These are phyloP conservation scores for Phlegmacium glaucopus DNA, from an alignment of 768 basidiomycete species.

Conservation along the genomic window DNA sequence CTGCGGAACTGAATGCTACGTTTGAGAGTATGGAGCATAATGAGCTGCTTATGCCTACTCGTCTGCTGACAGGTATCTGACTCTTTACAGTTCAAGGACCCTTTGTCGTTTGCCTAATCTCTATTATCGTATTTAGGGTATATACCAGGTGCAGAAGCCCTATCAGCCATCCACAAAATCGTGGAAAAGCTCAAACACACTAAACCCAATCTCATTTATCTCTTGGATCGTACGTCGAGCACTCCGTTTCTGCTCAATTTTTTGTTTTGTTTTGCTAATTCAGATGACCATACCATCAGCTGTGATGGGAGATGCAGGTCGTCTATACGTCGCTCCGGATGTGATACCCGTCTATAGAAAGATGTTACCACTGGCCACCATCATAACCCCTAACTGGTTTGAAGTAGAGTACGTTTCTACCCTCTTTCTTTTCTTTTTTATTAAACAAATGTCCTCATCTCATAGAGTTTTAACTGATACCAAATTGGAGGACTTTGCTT, in stretches of 20 bases:
- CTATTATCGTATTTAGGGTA: constrained; percentile 53
- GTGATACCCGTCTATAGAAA: constrained; percentile 84
- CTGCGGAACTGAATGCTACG: constrained; percentile 71
- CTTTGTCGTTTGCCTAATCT: neutral
- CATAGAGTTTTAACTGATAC: constrained; percentile 73
- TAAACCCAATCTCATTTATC: constrained; percentile 68
- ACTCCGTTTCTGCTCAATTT: neutral
- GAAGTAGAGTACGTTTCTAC: constrained; percentile 78
- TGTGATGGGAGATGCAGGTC: constrained; percentile 91
- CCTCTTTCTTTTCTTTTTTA: constrained; percentile 14
- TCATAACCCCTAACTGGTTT: constrained; percentile 98
- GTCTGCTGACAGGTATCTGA: constrained; percentile 75
- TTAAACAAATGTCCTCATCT: neutral
- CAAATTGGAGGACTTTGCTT: constrained; percentile 59
- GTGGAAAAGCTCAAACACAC: constrained; percentile 56
- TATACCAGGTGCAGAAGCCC: constrained; percentile 78
- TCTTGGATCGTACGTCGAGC: constrained; percentile 79
- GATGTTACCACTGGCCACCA: constrained; percentile 78
- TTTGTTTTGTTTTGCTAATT: neutral
- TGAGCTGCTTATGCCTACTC: constrained; percentile 64
- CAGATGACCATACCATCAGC: constrained; percentile 53
- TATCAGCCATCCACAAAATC: constrained; percentile 62
- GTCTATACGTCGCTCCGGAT: constrained; percentile 82
- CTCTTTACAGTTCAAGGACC: too few species aligned
- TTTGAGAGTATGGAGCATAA: constrained; percentile 74